Evolutionary conservation across 345 rosid species (phyloP), one percentile per base, ranked within the genome.

Genomic region (Linum lewisii): DNA sequence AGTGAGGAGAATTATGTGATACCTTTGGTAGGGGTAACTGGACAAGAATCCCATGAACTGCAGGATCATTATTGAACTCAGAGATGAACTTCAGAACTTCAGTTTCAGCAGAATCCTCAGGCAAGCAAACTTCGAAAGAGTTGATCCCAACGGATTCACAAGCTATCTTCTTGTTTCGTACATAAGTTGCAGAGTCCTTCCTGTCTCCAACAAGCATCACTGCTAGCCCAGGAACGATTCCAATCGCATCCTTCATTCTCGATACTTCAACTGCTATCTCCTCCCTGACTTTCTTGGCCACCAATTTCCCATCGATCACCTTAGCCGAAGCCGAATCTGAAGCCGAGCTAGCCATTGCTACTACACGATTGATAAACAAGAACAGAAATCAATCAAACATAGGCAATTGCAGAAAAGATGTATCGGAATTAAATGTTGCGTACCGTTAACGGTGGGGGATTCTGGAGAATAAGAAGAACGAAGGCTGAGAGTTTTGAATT

Each of bases 11-110:
- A 45, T 49, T 42, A 47, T 67, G 57, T 64, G 69, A 65, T 69
- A 74, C 78, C 59, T 66, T 56, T 7, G 74, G 69, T 8, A 69
- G 65, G 54, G 78, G 78, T 59, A 74, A 74, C 59, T 69, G 74
- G 53, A 69, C 78, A 18, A 69, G 45, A 62, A 74, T 74, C 59
- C 74, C 78, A 69, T 69, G 67, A 44, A 74, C 69, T 15, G 62
- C 49, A 20, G 71, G 68, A 59, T 73, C 52, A 16, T 52, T 20
- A 24, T 74, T 69, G 37, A 69, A 69, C 22, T 62, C 34, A 10
- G 71, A 69, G 21, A 69, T 51, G 42, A 57, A 36, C 0, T 21
- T 26, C 19, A 74, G 25, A 52, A 74, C 59, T 55, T 69, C 60
- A 13, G 69, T 65, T 52, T 69, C 74, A n/a, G 62, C 20, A 32